Base-by-base conservation (phyloP, 2,329 filamentous ascomycete genomes). In the Neofusicoccum kwambonambiense region DNA sequence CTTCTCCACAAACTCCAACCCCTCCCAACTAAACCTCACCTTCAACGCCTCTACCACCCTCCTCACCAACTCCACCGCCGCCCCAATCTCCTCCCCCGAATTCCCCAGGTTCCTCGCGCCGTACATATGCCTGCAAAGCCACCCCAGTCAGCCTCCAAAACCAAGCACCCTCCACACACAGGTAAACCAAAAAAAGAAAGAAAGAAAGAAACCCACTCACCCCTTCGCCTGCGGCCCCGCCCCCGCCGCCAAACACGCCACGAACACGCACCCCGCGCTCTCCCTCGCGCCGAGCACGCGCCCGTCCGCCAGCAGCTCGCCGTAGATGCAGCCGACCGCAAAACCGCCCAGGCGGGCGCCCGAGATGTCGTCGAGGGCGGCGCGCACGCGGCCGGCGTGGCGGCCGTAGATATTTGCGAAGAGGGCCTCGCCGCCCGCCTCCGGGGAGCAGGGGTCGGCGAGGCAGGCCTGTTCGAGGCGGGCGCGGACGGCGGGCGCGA, bases 321-420 rank as follows among this genome's bases (percentile, higher is more conserved):
- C 61, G 49, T 66, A 67, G 12, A 67, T 60, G 39, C 66, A 67
- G 31, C 27, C 1, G 2, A 63, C 52, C 4, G 66, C 64, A 15
- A 67, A 65, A 3, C 39, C 66, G 17, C 66, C 66, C 22, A 67
- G 41, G 19, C 44, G 50, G 11, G 49, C 64, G 35, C 64, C 66
- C 17, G 56, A 62, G 2, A 58, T 62, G 31, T 9, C 41, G 39
- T 67, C 65, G 8, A 67, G 47, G 17, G 35, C 52, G 17, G 22
- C 19, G 6, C 62, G 64, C 27, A 67, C 66, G 6, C 66, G 63
- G 3, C 34, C 34, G 31, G 66, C 56, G 31, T 67, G 66, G 34
- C 51, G 66, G 8, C 64, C 64, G 31, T 67, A 67, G 1, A 58
- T 65, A 1, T 22, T 6, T 9, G 15, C 17, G 60, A 67, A 67